phyloP scores from a whole-genome alignment of 225 moss, liverwort and hornwort species.

The Takakia lepidozioides region DNA sequence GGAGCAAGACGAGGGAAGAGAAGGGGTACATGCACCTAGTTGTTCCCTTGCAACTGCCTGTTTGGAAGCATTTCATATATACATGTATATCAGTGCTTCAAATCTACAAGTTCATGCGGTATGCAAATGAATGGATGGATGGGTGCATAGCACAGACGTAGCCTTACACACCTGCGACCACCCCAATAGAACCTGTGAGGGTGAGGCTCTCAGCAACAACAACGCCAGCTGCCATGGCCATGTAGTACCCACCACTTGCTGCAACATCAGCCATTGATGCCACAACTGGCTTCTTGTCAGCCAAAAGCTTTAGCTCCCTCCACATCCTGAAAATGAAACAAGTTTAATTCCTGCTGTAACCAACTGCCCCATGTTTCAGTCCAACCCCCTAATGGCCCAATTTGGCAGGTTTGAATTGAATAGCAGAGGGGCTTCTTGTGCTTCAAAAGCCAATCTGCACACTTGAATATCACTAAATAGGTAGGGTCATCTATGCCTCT shows the following conservation, averaged over 20 bases:
- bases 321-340: constrained; percentile 58
- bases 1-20: no score
- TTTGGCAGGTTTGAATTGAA: no score
- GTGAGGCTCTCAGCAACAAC: constrained; percentile 84
- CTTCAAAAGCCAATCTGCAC: neutral
- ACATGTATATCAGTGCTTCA: no score
- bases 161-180: constrained; percentile 75
- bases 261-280: constrained; percentile 99
- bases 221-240: constrained; percentile 98
- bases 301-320: constrained; percentile 91
- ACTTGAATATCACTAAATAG: neutral
- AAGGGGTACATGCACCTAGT: no score
- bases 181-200: constrained; percentile 94
- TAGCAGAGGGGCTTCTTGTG: no score
- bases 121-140: no score
- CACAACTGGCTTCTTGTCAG: constrained; percentile 87
- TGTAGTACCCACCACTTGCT: constrained; percentile 97
- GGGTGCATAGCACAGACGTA: no score
- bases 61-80: no score
- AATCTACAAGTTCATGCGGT: no score
- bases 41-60: no score
- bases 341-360: no score
- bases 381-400: no score
- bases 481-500: neutral
- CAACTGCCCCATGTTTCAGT: neutral